Evolutionary conservation across 495 filamentous ascomycete species (phyloP), one percentile per base, ranked within the genome.

Genomic region (Aspergillus heteromorphus): DNA sequence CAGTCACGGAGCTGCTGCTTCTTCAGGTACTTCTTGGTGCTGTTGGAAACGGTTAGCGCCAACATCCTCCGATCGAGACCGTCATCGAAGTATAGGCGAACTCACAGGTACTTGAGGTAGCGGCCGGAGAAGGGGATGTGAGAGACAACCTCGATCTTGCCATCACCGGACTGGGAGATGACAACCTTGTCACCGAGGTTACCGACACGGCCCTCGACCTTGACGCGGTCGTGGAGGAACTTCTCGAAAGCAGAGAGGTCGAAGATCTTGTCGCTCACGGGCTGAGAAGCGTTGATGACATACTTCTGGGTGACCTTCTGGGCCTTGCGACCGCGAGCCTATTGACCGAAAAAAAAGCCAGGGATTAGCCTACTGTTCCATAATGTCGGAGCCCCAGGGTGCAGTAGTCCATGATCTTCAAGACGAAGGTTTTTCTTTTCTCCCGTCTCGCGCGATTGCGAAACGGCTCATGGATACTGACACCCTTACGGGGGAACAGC

Each of bases 1-100:
- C 95, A 98, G 82, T 98, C 93, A 78, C 93, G 88, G 73, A 98
- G 86, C 81, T 97, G 92, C 83, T 96, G 90, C 87, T 98, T 98
- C 89, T 98, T 98, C 75, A 98, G 88, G 87, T 95, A 98, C 83
- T 97, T 98, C 89, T 98, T 98, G 73, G 93, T 98, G 74, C 92
- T 96, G 62, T 54, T 36, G 20, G 6, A n/a, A 27, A 45, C 43
- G 13, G 23, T 47, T 27, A 47, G 43, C 43, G 6, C 6, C 3
- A 5, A 2, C 18, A 2, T 21, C 20, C 17, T n/a, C n/a, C n/a
- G n/a, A n/a, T n/a, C n/a, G n/a, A n/a, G n/a, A n/a, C n/a, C n/a
- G n/a, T n/a, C n/a, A 8, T 16, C 17, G 2, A 19, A 13, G 1
- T 20, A 6, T 40, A 3, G 38, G 41, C 29, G 62, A 40, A 81